Conservation (phyloP, 371 early-diverging fungal genomes). For the Mortierella sp. region DNA sequence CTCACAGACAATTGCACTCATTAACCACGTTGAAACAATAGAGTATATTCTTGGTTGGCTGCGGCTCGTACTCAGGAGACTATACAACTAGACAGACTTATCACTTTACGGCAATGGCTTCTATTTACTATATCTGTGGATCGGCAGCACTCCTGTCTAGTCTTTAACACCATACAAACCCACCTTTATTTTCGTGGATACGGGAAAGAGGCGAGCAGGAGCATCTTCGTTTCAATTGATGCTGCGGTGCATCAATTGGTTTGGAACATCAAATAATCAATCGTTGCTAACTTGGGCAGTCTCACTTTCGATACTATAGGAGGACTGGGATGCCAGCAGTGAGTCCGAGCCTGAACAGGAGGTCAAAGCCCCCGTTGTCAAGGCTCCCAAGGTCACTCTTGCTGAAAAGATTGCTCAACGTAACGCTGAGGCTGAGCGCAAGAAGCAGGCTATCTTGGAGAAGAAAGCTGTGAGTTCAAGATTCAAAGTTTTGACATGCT, state of each 20-base stretch:
- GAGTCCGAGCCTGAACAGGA: constrained; percentile 74
- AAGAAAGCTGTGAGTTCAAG: background rate
- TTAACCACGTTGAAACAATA: background rate
- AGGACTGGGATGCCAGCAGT: constrained; percentile 66
- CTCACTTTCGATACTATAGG: constrained; percentile 11
- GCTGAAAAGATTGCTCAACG: constrained; percentile 57
- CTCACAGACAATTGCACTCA: background rate
- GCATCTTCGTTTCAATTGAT: background rate
- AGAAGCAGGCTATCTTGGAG: constrained; percentile 11
- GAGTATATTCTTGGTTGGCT: background rate
- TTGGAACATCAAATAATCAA: background rate
- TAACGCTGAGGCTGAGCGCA: constrained; percentile 77
- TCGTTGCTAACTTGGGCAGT: background rate
- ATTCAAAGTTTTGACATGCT: constrained; percentile 20
- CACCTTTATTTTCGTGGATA: too few species aligned
- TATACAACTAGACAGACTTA: background rate
- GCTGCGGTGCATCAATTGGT: too few species aligned
- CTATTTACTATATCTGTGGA: background rate
- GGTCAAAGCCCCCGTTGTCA: constrained; percentile 63
- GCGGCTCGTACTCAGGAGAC: background rate
- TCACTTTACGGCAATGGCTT: background rate
- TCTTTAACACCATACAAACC: too few species aligned
- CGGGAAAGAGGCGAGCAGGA: background rate
- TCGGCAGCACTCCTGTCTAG: background rate
- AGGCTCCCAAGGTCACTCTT: constrained; percentile 15